phyloP scores from a whole-genome alignment of 352 stramenopile genomes.

The Phytophthora fragariae region DNA sequence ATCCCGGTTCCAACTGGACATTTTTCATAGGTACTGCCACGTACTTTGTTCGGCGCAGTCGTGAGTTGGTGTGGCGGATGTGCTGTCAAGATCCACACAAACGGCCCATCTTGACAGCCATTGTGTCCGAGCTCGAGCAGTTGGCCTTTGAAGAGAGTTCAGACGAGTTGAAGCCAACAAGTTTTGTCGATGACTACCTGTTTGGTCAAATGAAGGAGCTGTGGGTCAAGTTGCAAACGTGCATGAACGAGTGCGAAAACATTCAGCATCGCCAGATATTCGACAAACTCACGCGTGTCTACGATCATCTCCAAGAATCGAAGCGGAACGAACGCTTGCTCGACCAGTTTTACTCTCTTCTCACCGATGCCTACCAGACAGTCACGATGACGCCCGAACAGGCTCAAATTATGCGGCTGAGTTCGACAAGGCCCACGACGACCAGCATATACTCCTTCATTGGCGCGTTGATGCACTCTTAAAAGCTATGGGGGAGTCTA shows the following conservation, averaged over 20 bases:
- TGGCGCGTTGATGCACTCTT: neutral
- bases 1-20: no score
- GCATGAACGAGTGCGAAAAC: neutral
- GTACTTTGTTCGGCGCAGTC: neutral
- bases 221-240: neutral
- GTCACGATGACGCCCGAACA: neutral
- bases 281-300: neutral
- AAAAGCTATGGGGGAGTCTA: neutral
- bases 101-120: neutral
- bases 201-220: neutral
- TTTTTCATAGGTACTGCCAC: no score
- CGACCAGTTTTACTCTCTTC: neutral
- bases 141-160: neutral
- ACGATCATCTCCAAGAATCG: neutral
- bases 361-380: neutral
- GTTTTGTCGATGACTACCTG: neutral
- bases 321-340: neutral
- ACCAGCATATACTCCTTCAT: neutral
- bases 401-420: neutral
- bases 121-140: neutral
- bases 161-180: neutral
- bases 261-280: neutral
- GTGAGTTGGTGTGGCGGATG: neutral
- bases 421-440: neutral
- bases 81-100: neutral